Evolutionary conservation across 2,329 filamentous ascomycete genomes (phyloP), one percentile per base, ranked within the genome.

Genomic region (Aspergillus eucalypticola): DNA sequence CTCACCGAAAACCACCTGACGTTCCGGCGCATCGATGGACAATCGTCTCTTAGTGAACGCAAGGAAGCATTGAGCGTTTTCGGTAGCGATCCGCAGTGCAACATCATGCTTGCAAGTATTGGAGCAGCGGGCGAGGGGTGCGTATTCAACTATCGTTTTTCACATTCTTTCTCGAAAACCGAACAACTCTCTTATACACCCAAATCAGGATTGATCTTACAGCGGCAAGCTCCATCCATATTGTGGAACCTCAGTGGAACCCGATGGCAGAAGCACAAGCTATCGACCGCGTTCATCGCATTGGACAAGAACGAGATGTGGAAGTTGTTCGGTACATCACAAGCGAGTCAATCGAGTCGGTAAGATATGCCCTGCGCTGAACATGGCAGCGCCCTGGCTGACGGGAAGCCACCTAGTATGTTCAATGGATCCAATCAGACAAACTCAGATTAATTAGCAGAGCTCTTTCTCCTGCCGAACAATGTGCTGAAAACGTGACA

Each of bases 201-300:
- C 32, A 13, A 32, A n/a, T 8, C 8, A 60, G 58, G 32, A 44
- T 59, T 19, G 49, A 63, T 38, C 55, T 63, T 11, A 64, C 60
- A 6, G 50, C 51, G 3, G 63, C 61, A 38, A 59, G 27, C 42
- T 46, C 41, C 15, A 54, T 66, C 10, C 62, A 64, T 73, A 90
- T 96, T 67, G 95, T 96, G 91, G 92, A 96, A 74, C 92, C 92
- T 10, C 91, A 96, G 71, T 96, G 91, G 81, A 96, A 96, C 70
- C 92, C 92, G 0, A 91, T 90, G 0, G 90, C 90, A 0, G 92
- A 96, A 77, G 89, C 90, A 3, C 92, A 96, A 77, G 92, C 92
- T 5, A 84, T 96, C 8, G 92, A 96, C 72, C 89, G 92, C 21
- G 90, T 96, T 8, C 90, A 94, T 73, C 86, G 91, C 11, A 80